A percentile compares a stretch with the other conserved stretches of the same genome.
Evolutionary conservation across 305 asterid species (phyloP).

Genomic region (Rubia occidens): DNA sequence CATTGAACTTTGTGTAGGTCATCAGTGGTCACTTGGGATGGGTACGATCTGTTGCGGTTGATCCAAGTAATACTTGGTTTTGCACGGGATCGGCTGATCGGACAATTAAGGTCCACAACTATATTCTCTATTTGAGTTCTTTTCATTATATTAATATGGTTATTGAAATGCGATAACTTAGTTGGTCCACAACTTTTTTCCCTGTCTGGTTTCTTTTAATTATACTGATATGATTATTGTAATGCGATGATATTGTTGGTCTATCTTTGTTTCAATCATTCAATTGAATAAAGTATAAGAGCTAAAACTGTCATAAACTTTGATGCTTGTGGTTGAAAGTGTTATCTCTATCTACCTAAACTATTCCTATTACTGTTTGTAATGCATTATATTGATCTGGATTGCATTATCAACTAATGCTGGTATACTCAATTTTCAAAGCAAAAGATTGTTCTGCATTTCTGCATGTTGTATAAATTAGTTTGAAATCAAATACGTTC

Average conservation of each 20-base stretch:
- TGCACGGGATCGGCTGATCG: slow-evolving; percentile 99
- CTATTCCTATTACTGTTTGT: no score
- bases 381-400: background rate
- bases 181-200: slow-evolving; percentile 27
- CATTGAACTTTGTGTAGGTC: slow-evolving; percentile 40
- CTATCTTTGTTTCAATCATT: background rate
- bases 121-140: background rate
- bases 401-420: background rate
- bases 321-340: background rate
- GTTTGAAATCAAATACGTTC: background rate
- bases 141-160: background rate
- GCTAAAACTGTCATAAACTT: background rate
- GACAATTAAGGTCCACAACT: slow-evolving; percentile 64
- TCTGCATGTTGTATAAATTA: background rate
- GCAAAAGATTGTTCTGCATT: background rate
- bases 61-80: slow-evolving; percentile 91
- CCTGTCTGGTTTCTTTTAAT: background rate
- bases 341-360: background rate
- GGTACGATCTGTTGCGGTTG: slow-evolving; percentile 98
- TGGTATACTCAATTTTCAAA: background rate
- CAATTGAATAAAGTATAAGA: background rate
- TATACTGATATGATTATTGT: background rate
- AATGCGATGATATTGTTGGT: background rate
- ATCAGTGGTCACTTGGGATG: slow-evolving; percentile 98
- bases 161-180: background rate